Conservation (phyloP, 495 filamentous ascomycete species). For the Tuber melanosporum region DNA sequence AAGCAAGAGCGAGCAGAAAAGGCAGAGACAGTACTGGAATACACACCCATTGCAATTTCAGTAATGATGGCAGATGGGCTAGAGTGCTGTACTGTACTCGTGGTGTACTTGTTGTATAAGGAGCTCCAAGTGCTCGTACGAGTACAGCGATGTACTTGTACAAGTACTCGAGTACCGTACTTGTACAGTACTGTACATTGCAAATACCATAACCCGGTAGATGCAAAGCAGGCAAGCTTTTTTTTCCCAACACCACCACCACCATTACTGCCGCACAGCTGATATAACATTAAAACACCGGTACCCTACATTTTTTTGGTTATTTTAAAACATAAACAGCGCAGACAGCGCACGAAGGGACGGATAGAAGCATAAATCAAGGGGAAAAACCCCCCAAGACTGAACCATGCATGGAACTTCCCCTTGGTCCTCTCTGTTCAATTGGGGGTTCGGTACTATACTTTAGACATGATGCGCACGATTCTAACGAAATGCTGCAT, state of each 20-base stretch:
- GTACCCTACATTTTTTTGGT: background rate
- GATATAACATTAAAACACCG: background rate
- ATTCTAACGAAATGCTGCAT: background rate
- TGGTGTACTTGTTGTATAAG: background rate
- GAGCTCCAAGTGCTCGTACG: background rate
- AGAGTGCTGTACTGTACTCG: background rate
- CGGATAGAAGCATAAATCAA: background rate
- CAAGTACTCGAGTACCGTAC: too few species aligned
- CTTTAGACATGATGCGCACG: background rate
- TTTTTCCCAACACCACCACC: background rate
- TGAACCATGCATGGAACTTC: background rate
- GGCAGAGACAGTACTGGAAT: background rate
- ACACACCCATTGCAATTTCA: background rate
- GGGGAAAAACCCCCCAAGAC: background rate
- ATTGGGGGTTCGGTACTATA: background rate
- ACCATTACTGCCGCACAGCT: background rate
- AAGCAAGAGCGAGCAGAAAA: background rate
- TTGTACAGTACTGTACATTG: too few species aligned
- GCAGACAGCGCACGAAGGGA: background rate
- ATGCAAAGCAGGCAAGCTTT: background rate
- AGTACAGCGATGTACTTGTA: background rate
- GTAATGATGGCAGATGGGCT: background rate
- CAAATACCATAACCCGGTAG: background rate
- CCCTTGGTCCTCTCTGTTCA: background rate
- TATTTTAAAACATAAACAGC: background rate